Conservation (phyloP, 1,284 basidiomycete species). For the Dichomitus squalens region DNA sequence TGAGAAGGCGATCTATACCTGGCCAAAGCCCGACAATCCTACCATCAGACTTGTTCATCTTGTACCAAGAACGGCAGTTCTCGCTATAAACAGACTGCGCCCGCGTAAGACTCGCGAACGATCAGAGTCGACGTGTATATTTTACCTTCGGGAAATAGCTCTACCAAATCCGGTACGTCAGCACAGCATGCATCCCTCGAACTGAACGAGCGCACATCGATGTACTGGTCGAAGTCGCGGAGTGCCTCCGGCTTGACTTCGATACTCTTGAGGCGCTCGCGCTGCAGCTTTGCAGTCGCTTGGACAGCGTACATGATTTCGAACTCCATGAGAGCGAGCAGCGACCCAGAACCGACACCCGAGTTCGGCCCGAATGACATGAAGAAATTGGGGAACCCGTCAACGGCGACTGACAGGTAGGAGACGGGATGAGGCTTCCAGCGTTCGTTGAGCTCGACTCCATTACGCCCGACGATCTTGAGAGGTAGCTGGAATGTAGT, state of each 20-base stretch:
- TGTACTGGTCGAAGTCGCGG: slow-evolving; percentile 1
- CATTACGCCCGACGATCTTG: slow-evolving; percentile 53
- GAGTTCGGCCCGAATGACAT: slow-evolving; percentile 58
- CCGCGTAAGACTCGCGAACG: not conserved
- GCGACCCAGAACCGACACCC: slow-evolving; percentile 50
- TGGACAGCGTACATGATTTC: slow-evolving; percentile 57
- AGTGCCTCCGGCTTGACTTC: slow-evolving; percentile 7
- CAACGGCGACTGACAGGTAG: slow-evolving; percentile 56
- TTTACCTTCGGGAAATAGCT: slow-evolving; percentile 9
- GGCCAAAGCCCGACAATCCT: slow-evolving; percentile 62
- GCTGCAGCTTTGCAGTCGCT: slow-evolving; percentile 58
- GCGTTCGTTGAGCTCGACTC: slow-evolving; percentile 48
- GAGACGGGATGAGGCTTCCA: slow-evolving; percentile 55
- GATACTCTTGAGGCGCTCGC: slow-evolving; percentile 60
- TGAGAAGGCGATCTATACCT: slow-evolving; percentile 33
- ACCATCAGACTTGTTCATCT: slow-evolving; percentile 59
- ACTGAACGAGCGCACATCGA: not conserved
- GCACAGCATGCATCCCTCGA: not conserved
- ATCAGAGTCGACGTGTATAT: not conserved
- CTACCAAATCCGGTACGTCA: not conserved
- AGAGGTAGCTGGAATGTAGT: slow-evolving; percentile 52
- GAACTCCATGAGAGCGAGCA: slow-evolving; percentile 54
- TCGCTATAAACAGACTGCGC: slow-evolving; percentile 58
- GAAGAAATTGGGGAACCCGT: slow-evolving; percentile 68
- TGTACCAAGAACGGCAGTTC: slow-evolving; percentile 70